Percentiles rank a stretch among this genome's conserved stretches.
These are phyloP conservation scores for Polygonum aviculare DNA, from an alignment of 148 eudicot genomes.

Conservation along the genomic window DNA sequence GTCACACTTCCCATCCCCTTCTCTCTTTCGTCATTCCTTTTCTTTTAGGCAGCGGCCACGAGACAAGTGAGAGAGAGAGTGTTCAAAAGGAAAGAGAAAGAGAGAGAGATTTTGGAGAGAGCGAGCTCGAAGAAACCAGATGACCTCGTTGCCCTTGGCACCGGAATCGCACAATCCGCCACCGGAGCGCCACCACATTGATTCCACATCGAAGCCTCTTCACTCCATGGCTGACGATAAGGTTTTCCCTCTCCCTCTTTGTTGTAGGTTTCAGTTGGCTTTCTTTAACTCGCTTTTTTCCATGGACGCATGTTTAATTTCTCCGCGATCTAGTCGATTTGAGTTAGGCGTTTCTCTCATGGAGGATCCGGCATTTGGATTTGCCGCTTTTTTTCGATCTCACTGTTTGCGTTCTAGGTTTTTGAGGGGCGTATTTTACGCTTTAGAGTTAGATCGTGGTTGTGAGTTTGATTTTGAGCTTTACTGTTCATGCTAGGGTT, in stretches of 20 bases:
- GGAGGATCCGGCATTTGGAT: neutral
- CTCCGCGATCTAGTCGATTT: constrained; percentile 1
- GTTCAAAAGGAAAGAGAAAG: neutral
- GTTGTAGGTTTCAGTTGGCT: neutral
- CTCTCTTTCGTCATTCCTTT: neutral
- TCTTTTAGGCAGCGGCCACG: neutral
- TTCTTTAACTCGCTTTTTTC: neutral
- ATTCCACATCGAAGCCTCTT: neutral
- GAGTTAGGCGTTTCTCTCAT: neutral
- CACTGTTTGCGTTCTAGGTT: neutral
- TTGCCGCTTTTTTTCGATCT: neutral
- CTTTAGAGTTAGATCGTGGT: neutral
- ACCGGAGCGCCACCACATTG: constrained; percentile 24
- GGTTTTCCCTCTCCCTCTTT: constrained; percentile 19
- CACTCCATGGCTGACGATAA: constrained; percentile 34
- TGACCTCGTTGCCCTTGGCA: neutral
- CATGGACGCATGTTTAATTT: neutral
- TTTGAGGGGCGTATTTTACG: neutral
- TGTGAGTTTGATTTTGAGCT: neutral
- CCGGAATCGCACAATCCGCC: constrained; percentile 8
- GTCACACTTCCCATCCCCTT: neutral
- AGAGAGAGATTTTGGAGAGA: neutral
- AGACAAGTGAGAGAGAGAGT: neutral
- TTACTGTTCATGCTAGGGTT: neutral
- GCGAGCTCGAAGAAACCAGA: neutral